A percentile compares a stretch with the other conserved stretches of the same genome.
These are phyloP conservation scores for Schizopora paradoxa DNA, from an alignment of 1,284 basidiomycete species.

Conservation along the genomic window DNA sequence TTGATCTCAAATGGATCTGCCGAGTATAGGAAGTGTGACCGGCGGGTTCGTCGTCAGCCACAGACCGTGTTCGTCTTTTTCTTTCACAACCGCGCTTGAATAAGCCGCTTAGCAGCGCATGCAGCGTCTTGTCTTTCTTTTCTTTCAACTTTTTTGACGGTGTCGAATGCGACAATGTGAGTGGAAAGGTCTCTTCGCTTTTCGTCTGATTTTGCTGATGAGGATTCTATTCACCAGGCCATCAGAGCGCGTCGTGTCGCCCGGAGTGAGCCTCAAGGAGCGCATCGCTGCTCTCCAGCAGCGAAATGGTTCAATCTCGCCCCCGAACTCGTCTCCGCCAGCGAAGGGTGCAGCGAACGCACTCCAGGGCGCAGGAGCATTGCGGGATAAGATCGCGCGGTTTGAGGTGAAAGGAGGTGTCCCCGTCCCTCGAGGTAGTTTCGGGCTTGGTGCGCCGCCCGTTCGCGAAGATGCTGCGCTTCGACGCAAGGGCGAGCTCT, in stretches of 20 bases:
- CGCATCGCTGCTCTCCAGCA: constrained; percentile 72
- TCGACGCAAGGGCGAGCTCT: constrained; percentile 56
- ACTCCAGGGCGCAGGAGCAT: constrained; percentile 30
- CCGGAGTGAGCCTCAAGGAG: constrained; percentile 56
- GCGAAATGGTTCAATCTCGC: constrained; percentile 33
- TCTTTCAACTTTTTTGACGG: no score
- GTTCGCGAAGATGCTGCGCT: constrained; percentile 36
- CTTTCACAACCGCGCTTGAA: no score
- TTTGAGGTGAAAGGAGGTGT: constrained; percentile 73
- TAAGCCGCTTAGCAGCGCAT: no score
- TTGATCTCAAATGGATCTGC: no score
- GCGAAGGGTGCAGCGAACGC: constrained; percentile 22
- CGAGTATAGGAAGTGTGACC: no score
- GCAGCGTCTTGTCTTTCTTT: background rate
- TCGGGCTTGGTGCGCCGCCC: constrained; percentile 62
- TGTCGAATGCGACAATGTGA: no score
- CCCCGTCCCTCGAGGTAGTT: constrained; percentile 67
- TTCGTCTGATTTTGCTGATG: no score
- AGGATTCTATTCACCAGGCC: constrained; percentile 1
- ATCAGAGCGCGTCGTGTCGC: constrained; percentile 11
- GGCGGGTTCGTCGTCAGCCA: no score
- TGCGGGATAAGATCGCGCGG: constrained; percentile 69
- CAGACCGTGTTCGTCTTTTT: no score
- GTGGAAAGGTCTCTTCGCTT: no score
- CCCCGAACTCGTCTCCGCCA: constrained; percentile 24